These are phyloP conservation scores for Beauveria pseudobassiana DNA, from an alignment of 2,329 filamentous ascomycete species.

Conservation along the genomic window DNA sequence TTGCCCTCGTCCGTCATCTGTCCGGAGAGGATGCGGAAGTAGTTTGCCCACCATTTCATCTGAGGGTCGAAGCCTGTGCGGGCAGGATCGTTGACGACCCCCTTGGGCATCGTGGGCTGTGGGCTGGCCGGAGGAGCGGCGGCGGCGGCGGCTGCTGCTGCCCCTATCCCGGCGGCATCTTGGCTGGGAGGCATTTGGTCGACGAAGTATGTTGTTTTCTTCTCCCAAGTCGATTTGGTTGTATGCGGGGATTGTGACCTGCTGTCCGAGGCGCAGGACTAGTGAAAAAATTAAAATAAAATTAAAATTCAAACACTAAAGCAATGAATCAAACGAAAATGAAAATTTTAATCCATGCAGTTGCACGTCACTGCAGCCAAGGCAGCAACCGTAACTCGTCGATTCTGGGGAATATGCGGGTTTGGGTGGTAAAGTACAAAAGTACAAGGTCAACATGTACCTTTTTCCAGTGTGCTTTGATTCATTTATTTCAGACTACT, in stretches of 20 bases:
- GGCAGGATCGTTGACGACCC: constrained; percentile 50
- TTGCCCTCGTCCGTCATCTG: constrained; percentile 60
- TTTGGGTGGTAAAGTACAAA: constrained; percentile 6
- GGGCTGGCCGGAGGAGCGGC: constrained; percentile 5
- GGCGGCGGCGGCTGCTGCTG: not conserved
- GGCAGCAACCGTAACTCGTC: constrained; percentile 5
- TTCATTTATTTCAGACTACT: too few species aligned
- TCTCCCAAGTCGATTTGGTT: not conserved
- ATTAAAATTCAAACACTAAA: not conserved
- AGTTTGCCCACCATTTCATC: constrained; percentile 66
- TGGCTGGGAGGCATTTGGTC: not conserved
- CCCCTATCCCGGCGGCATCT: not conserved
- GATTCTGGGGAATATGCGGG: constrained; percentile 12
- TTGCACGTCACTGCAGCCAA: constrained; percentile 7
- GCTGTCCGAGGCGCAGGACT: not conserved
- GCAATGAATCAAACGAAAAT: not conserved
- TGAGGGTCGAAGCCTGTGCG: constrained; percentile 57
- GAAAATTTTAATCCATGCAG: constrained; percentile 11
- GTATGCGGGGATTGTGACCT: not conserved
- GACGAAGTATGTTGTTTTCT: not conserved
- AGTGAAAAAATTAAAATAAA: not conserved
- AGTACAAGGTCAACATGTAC: constrained; percentile 4
- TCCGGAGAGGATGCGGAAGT: constrained; percentile 75
- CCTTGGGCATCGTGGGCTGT: constrained; percentile 15
- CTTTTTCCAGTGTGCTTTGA: not conserved